Evolutionary conservation across 2,329 filamentous ascomycete species (phyloP).

Genomic region (Thielaviopsis euricoi): DNA sequence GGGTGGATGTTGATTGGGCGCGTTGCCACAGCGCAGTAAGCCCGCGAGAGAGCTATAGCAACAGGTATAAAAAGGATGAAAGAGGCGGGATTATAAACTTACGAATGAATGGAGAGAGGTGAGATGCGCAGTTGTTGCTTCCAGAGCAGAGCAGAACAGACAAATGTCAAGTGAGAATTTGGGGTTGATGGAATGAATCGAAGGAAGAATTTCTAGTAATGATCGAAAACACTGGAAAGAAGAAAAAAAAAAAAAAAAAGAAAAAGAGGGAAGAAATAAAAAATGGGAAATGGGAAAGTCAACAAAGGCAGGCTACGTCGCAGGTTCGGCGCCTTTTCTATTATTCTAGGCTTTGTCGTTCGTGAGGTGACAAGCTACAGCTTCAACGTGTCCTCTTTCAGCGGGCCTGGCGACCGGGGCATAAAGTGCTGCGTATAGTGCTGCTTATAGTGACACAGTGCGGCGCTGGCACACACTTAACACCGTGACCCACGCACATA

Average conservation of each 20-base stretch:
- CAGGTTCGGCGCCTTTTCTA: constrained; percentile 7
- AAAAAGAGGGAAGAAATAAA: constrained; percentile 2
- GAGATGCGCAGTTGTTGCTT: neutral
- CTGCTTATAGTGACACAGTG: neutral
- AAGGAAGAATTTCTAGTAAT: neutral
- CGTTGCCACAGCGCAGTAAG: neutral
- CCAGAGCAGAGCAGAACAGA: neutral
- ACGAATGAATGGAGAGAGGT: neutral
- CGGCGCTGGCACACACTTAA: neutral
- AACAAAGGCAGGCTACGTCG: neutral
- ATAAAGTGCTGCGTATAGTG: neutral
- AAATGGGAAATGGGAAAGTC: neutral
- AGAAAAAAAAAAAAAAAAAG: constrained; percentile 17
- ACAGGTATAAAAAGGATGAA: neutral
- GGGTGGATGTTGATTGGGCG: neutral
- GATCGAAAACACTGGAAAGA: constrained; percentile 1
- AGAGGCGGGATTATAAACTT: neutral
- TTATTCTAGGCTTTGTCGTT: neutral
- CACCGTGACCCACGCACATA: neutral
- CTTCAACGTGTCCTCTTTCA: constrained; percentile 13
- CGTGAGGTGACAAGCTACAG: neutral
- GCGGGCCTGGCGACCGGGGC: constrained; percentile 4
- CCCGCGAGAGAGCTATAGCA: neutral
- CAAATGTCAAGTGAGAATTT: neutral
- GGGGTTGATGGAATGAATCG: neutral